Base-by-base conservation (phyloP, 208 protist species). In the Angomonas deanei region DNA sequence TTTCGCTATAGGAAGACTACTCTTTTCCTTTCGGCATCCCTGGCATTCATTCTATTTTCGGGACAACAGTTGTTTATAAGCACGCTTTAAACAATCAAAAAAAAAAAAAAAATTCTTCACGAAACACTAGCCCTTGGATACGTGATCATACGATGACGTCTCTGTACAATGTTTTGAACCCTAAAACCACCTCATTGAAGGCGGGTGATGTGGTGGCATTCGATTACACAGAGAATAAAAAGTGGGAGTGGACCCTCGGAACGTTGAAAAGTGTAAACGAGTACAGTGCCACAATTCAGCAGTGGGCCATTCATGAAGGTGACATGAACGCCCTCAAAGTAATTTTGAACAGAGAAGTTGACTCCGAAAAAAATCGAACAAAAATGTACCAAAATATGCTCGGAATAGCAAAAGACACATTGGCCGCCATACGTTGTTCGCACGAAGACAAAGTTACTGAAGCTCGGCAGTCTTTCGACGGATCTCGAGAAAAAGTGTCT, bases 181-280 rank as follows among this genome's bases (percentile, higher is more conserved):
- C 21, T 19, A 32, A 27, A 36, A 30, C 57, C 13, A 36, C 21
- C 13, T 60, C 26, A 31, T 19, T 33, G 46, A 53, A 17, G 5
- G n/a, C 8, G 23, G 80, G 80, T 3, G 60, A 90, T 21, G 72
- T 86, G n/a, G 71, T 90, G 2, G 83, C 79, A 4, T 90, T 76
- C 46, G 83, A 90, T 42, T 84, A 86, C 60, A 55, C 86, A 19
- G 36, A 75, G 21, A 64, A 68, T 27, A 80, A 86, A 50, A 66
- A 80, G 34, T 90, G 83, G 83, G 38, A 80, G 34, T 90, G 83
- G 83, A 70, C 79, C 19, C 64, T 90, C 6, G 83, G 83, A 15
- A 90, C 70, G 1, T 59, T 90, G 48, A 61, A 70, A 10, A 69
- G 76, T 19, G 42, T 84, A 6, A 66, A 68, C 31, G 68, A 74